Conservation (phyloP, 257 asterid species). For the Avicennia marina region DNA sequence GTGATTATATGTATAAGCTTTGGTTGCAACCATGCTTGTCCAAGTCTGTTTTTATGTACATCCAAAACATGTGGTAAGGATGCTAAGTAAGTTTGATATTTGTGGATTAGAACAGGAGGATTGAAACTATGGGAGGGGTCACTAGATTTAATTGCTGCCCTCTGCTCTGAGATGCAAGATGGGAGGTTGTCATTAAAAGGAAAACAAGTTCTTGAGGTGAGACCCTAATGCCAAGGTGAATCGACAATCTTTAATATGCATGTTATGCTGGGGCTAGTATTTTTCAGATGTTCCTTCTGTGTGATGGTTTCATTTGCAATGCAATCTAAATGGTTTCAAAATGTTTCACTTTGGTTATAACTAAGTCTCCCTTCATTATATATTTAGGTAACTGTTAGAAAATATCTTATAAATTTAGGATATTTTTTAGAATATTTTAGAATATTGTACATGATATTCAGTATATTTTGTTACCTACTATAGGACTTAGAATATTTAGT, state of each 20-base stretch:
- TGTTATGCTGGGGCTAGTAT: background rate
- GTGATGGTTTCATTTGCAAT: background rate
- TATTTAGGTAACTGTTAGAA: no score
- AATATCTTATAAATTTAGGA: no score
- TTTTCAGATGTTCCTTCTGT: background rate
- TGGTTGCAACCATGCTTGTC: background rate
- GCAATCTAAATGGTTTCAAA: background rate
- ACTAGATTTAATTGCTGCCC: slow-evolving; percentile 63
- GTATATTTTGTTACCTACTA: no score
- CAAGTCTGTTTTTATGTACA: background rate
- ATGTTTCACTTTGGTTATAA: no score
- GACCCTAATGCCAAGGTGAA: slow-evolving; percentile 49
- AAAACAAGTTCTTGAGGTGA: slow-evolving; percentile 92
- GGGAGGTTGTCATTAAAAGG: slow-evolving; percentile 52
- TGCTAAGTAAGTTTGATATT: background rate
- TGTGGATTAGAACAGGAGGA: slow-evolving; percentile 56
- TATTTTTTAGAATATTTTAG: no score
- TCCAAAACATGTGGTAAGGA: background rate
- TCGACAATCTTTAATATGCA: slow-evolving; percentile 17
- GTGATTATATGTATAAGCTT: background rate
- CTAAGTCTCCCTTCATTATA: no score
- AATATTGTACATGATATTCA: no score
- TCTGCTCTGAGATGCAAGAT: slow-evolving; percentile 51
- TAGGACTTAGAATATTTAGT: no score
- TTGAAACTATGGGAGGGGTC: slow-evolving; percentile 97